Conservation (phyloP, 345 rosid genomes). For the Lenwebbia sp. region DNA sequence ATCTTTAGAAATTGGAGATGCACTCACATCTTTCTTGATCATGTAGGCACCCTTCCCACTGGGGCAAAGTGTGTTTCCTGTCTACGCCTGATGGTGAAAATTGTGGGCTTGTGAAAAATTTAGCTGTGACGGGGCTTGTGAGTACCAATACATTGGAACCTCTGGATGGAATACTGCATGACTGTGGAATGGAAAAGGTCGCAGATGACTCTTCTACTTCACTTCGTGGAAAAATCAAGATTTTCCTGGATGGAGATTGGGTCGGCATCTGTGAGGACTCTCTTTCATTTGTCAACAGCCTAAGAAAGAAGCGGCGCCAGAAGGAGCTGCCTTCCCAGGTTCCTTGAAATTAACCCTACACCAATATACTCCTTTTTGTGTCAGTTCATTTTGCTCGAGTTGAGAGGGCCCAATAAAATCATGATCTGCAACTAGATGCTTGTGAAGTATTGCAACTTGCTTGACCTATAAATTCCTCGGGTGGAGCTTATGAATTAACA, state of each 20-base stretch:
- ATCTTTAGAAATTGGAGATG: not conserved
- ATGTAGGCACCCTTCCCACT: constrained; percentile 84
- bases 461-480: not conserved
- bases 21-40: not conserved
- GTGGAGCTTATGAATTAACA: not conserved
- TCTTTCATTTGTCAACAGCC: constrained; percentile 32
- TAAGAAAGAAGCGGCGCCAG: constrained; percentile 49
- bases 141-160: constrained; percentile 47
- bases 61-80: constrained; percentile 89
- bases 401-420: not conserved
- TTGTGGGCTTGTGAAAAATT: constrained; percentile 91
- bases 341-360: not conserved
- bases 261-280: constrained; percentile 64
- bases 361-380: not conserved
- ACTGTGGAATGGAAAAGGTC: constrained; percentile 60
- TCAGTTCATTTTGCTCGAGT: not conserved
- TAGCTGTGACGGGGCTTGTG: constrained; percentile 70
- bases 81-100: constrained; percentile 98
- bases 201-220: constrained; percentile 38
- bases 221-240: constrained; percentile 38
- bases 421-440: not conserved
- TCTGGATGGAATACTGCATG: constrained; percentile 24
- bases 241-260: constrained; percentile 89
- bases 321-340: constrained; percentile 63
- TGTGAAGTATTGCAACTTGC: not conserved